Evolutionary conservation across 2,329 filamentous ascomycete genomes (phyloP).

Genomic region (Sporothrix euskadiensis): DNA sequence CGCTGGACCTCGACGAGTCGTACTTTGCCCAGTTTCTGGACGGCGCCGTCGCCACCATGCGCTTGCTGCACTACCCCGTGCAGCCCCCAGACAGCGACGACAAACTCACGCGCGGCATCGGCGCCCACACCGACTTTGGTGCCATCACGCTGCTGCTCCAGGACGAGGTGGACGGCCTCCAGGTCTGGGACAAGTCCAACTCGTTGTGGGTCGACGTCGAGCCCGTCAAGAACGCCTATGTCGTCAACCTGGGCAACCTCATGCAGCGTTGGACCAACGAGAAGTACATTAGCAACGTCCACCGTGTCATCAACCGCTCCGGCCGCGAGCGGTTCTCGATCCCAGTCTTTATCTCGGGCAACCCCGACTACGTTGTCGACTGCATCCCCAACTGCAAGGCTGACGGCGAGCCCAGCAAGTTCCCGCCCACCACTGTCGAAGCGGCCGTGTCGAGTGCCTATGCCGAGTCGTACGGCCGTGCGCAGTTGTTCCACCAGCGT

Average conservation of each 20-base stretch:
- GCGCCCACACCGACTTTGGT: conserved; percentile 57
- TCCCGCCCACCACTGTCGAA: conserved; percentile 40
- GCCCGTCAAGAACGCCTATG: conserved; percentile 48
- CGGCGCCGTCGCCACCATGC: conserved; percentile 19
- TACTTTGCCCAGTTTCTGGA: conserved; percentile 40
- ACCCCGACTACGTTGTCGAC: conserved; percentile 37
- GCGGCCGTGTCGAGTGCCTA: conserved; percentile 28
- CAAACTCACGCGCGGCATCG: conserved; percentile 38
- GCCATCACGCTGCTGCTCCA: conserved; percentile 56
- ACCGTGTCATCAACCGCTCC: conserved; percentile 54
- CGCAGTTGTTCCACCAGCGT: conserved; percentile 15
- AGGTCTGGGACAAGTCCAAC: conserved; percentile 50
- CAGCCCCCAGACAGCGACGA: conserved; percentile 30
- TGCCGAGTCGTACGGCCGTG: conserved; percentile 30
- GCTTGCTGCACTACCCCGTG: conserved; percentile 42
- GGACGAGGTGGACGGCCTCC: conserved; percentile 50
- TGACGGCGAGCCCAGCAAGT: conserved; percentile 37
- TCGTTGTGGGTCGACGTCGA: conserved; percentile 48
- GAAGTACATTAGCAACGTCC: conserved; percentile 54
- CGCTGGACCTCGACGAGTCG: conserved; percentile 44
- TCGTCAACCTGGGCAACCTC: conserved; percentile 54
- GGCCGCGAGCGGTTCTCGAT: conserved; percentile 52
- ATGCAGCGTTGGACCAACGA: conserved; percentile 55
- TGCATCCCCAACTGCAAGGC: conserved; percentile 41
- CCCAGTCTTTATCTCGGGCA: conserved; percentile 56